These are phyloP conservation scores for Syzygium aqueum DNA, from an alignment of 345 rosid genomes.

Conservation along the genomic window DNA sequence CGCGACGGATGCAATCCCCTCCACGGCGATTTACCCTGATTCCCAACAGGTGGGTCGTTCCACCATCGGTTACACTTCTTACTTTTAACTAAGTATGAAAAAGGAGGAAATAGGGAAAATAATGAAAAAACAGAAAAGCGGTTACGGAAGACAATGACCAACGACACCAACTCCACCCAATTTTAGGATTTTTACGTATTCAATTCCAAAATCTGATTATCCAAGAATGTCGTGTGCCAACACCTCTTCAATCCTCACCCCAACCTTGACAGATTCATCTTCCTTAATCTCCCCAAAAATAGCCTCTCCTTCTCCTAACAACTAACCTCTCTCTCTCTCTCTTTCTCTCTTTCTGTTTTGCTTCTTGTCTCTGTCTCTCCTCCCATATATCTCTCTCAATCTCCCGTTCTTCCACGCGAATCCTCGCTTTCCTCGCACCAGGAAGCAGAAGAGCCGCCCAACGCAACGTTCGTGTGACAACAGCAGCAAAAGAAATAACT, in stretches of 20 bases:
- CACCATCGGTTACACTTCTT: background rate
- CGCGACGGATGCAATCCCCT: background rate
- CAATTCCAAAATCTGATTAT: background rate
- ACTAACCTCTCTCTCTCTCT: background rate
- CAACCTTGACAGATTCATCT: background rate
- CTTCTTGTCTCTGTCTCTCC: background rate
- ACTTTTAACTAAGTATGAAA: background rate
- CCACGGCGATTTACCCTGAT: accelerated
- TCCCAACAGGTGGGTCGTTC: no score
- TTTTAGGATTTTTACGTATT: background rate
- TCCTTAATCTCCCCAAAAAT: background rate
- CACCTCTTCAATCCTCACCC: background rate
- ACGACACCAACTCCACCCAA: background rate
- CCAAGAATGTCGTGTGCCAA: background rate
- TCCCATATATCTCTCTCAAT: conserved; percentile 41
- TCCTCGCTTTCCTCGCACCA: conserved; percentile 29
- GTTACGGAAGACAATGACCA: background rate
- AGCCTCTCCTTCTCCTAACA: background rate
- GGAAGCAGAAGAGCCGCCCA: conserved; percentile 5
- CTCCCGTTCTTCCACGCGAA: conserved; percentile 7
- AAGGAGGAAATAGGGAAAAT: background rate
- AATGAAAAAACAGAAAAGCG: background rate
- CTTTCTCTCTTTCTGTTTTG: background rate
- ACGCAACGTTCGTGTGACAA: background rate
- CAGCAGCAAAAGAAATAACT: conserved; percentile 4